Base-by-base conservation (phyloP, 2,329 filamentous ascomycete genomes). In the Apiospora malaysiana region DNA sequence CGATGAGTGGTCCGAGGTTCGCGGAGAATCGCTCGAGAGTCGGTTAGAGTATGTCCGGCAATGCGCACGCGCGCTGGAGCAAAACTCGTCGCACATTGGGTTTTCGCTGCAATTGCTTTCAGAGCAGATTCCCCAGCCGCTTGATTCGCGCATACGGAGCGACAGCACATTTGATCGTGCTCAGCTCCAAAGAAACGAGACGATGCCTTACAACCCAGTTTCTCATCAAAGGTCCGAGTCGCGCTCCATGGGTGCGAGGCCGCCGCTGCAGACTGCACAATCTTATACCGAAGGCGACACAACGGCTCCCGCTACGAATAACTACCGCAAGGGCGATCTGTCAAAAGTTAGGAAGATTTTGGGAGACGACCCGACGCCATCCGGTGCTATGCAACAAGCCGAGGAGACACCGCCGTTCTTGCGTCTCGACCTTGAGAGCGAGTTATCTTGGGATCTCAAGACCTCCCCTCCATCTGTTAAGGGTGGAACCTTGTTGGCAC, bases 1-100 rank as follows among this genome's bases (percentile, higher is more conserved):
- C 10, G 96, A 99, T 79, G 96, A 99, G 82, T 99, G 96, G 96
- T 90, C 95, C 4, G 94, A 97, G 79, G 86, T 95, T n/a, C 91
- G 94, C 59, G 94, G 94, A 1, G 94, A 97, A 79, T 93, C 95
- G 9, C 85, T 99, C 42, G 95, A 98, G 78, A 94, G 94, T 75
- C 91, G 96, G 27, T 82, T 98, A 37, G 93, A 92, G 74, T 92
- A 93, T 73, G 94, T 98, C 71, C 90, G 92, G 69, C 87, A 90
- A 71, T 93, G 94, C 72, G 90, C 92, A 12, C 90, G 92, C 75
- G 93, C 95, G 66, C 85, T 99, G 23, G 94, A 98, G 79, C 93
- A 91, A 25, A 95, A 93, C 76, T 92, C 95, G 16, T 93, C 93
- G 0, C 94, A 98, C 76, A 91, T 98, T 74, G 93, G 93, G 40